These are phyloP conservation scores for Cyclotella cryptica DNA, from an alignment of 108 stramenopile genomes.

Conservation along the genomic window DNA sequence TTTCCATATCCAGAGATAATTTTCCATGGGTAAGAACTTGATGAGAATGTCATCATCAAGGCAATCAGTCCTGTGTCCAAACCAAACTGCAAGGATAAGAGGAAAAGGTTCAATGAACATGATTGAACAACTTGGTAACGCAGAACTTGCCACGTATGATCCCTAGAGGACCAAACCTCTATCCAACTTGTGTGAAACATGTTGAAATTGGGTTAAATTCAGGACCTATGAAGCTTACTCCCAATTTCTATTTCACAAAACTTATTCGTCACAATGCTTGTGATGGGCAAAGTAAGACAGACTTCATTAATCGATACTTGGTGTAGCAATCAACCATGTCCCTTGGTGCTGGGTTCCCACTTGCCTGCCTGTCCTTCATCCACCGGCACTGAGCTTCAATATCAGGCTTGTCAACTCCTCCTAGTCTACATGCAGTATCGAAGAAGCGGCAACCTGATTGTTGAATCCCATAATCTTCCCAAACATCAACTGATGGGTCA, in stretches of 20 bases:
- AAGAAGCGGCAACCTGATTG: too few relatives aligned
- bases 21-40: not conserved
- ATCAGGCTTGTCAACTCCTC: not conserved
- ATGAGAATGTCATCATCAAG: slow-evolving; percentile 7
- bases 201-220: too few relatives aligned
- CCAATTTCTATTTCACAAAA: too few relatives aligned
- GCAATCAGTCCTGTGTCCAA: slow-evolving; percentile 8
- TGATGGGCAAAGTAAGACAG: slow-evolving; percentile 2
- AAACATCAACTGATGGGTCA: slow-evolving; percentile 10
- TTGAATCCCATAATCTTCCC: too few relatives aligned
- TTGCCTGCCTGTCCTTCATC: too few relatives aligned
- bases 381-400: slow-evolving; percentile 21
- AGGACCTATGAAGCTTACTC: not conserved
- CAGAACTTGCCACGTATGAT: slow-evolving; percentile 8
- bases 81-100: slow-evolving; percentile 9
- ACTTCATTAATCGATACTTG: slow-evolving; percentile 9
- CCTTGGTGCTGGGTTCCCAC: too few relatives aligned
- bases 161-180: not conserved
- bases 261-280: not conserved
- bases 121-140: too few relatives aligned
- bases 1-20: slow-evolving; percentile 1
- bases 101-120: too few relatives aligned
- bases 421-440: not conserved
- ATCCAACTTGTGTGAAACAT: not conserved
- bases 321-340: too few relatives aligned